A percentile compares a stretch with the other conserved stretches of the same genome.
Conservation (phyloP, 768 basidiomycete genomes). For the Hortiboletus flavorubellus region DNA sequence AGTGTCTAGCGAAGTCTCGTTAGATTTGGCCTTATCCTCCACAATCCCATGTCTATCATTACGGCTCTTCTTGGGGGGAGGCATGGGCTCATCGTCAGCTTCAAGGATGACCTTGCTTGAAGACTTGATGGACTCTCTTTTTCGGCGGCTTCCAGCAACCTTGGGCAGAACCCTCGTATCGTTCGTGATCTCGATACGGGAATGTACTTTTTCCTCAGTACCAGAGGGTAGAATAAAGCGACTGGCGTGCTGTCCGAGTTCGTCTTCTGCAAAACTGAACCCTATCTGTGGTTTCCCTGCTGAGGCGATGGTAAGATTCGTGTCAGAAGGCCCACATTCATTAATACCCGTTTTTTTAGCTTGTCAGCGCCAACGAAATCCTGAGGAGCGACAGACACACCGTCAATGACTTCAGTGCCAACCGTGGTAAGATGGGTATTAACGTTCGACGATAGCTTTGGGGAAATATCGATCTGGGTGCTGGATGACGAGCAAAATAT, state of each 20-base stretch:
- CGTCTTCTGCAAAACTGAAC: not conserved
- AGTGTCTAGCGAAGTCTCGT: not conserved
- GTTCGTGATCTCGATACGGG: not conserved
- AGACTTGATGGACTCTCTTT: slow-evolving; percentile 17
- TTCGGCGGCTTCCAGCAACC: slow-evolving; percentile 26
- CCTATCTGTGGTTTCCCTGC: not conserved
- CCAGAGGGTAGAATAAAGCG: not conserved
- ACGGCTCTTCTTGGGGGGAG: slow-evolving; percentile 22
- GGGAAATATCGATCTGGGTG: slow-evolving; percentile 14
- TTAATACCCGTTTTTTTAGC: not conserved
- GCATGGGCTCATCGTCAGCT: slow-evolving; percentile 12
- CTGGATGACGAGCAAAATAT: slow-evolving; percentile 12
- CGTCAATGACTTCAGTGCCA: not conserved
- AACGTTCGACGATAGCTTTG: not conserved
- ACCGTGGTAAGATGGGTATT: not conserved
- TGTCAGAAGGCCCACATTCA: not conserved
- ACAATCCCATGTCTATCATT: not conserved
- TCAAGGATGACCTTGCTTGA: slow-evolving; percentile 4
- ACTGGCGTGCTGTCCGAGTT: not conserved
- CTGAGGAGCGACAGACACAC: not conserved
- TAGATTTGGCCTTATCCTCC: not conserved
- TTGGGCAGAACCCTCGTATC: slow-evolving; percentile 6
- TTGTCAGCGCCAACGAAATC: not conserved
- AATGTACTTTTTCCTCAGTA: not conserved
- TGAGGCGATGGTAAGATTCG: not conserved